Base-by-base conservation (phyloP, 257 asterid species). In the Plantago major region DNA sequence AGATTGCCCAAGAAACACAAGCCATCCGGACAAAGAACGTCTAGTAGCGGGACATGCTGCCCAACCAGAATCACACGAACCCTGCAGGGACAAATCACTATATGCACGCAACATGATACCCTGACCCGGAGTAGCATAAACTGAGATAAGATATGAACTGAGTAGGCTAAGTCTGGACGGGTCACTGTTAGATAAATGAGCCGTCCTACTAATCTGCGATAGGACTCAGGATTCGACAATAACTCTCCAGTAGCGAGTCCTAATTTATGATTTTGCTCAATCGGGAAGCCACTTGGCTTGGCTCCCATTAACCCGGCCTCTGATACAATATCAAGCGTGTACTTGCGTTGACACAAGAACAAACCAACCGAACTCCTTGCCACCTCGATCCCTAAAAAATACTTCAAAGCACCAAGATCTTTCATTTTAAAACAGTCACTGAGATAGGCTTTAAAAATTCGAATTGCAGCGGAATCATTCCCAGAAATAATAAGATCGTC, bases 31-130 rank as follows among this genome's bases (percentile, higher is more conserved):
- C 9, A 55, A n/a, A n/a, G n/a, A n/a, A n/a, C n/a, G n/a, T n/a
- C n/a, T n/a, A n/a, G n/a, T n/a, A n/a, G n/a, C n/a, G 6, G 68
- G 73, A 17, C 68, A 69, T 2, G 68, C 26, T 0, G 64, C 68
- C 64, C 68, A 69, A 46, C 62, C 69, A 1, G 59, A 55, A 22
- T 70, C 69, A 55, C 60, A 70, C 22, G 7, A 63, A 1, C 37
- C 74, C 6, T 3, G 3, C 0, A 70, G 42, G 0, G 16, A 42
- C 6, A 69, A 14, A 13, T 46, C 37, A 5, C 55, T 7, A 4
- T 52, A 8, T 3, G 42, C 8, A 0, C 6, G 26, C 6, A 69
- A 16, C 3, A 69, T 6, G 2, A 69, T 22, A 1, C 74, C 64
- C 46, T 69, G 64, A 0, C 64, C 60, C 0, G 67, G 0, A 6